Percentiles rank a stretch among this genome's conserved stretches.
Conservation (phyloP, 75 land plant genomes). For the Pinus taeda region DNA sequence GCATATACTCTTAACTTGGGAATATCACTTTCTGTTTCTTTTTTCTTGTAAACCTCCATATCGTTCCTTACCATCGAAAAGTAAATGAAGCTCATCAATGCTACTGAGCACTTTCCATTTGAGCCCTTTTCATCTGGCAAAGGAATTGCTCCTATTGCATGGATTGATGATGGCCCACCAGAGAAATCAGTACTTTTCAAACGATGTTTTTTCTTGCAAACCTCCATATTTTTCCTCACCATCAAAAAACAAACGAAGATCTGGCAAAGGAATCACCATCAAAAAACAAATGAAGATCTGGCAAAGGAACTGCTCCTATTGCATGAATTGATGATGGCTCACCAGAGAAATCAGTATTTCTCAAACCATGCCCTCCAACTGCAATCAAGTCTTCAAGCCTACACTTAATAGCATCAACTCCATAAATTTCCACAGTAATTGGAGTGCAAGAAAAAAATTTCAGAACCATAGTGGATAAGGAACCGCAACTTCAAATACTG, state of each 20-base stretch:
- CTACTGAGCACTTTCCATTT: too few species aligned
- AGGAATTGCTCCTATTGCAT: slow-evolving; percentile 5
- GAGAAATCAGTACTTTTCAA: background rate
- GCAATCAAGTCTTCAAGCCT: slow-evolving; percentile 87
- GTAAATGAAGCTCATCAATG: background rate
- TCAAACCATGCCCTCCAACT: slow-evolving; percentile 18
- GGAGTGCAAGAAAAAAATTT: too few species aligned
- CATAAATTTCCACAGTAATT: too few species aligned
- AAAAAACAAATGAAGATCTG: too few species aligned
- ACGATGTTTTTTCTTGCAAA: background rate
- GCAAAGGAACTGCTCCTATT: slow-evolving; percentile 4
- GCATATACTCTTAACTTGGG: slow-evolving; percentile 15
- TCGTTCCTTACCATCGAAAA: background rate
- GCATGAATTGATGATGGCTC: slow-evolving; percentile 14
- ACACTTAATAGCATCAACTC: too few species aligned
- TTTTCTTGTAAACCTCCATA: background rate
- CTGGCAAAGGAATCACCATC: too few species aligned
- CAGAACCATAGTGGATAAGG: too few species aligned
- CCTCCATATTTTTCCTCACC: background rate
- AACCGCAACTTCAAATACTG: too few species aligned
- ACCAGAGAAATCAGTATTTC: background rate
- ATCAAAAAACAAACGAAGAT: background rate
- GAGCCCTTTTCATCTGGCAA: background rate
- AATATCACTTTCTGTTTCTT: background rate
- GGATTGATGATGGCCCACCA: slow-evolving; percentile 13